Evolutionary conservation across 495 filamentous ascomycete genomes (phyloP).

Genomic region (Aspergillus bertholletiae): DNA sequence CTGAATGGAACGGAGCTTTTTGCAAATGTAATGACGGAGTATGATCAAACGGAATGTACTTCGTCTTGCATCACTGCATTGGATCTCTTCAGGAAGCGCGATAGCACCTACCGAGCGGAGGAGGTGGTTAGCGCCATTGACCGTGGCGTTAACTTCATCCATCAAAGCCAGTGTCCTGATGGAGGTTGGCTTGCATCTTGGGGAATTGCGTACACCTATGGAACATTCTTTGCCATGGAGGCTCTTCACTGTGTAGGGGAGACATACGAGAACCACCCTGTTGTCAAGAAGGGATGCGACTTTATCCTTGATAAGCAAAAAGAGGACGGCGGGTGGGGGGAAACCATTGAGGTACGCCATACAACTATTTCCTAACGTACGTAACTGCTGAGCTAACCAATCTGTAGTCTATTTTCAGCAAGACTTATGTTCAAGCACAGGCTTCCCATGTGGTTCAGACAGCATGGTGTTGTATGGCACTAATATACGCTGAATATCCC

Average conservation of each 20-base stretch:
- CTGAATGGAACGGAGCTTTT: constrained; percentile 21
- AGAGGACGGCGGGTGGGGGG: constrained; percentile 22
- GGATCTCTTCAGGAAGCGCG: constrained; percentile 4
- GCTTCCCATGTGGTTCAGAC: not conserved
- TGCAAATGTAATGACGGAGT: constrained; percentile 18
- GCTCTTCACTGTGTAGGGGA: constrained; percentile 13
- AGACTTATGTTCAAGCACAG: too few relatives aligned
- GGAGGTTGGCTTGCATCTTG: constrained; percentile 20
- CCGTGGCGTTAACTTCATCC: constrained; percentile 11
- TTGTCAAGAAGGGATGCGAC: constrained; percentile 11
- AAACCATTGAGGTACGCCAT: constrained; percentile 8
- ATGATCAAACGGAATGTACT: constrained; percentile 20
- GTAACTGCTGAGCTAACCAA: not conserved
- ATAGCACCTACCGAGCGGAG: constrained; percentile 10
- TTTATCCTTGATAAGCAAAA: constrained; percentile 19
- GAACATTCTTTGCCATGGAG: constrained; percentile 18
- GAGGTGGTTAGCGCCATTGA: constrained; percentile 10
- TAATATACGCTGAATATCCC: not conserved
- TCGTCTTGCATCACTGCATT: constrained; percentile 14
- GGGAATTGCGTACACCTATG: constrained; percentile 21
- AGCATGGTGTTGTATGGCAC: not conserved
- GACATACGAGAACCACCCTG: constrained; percentile 6
- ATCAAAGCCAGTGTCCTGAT: constrained; percentile 9
- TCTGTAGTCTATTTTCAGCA: not conserved
- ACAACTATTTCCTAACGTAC: too few relatives aligned